Evolutionary conservation across 192 early-diverging fungal species (phyloP).

Genomic region (Umbelopsis vinacea): DNA sequence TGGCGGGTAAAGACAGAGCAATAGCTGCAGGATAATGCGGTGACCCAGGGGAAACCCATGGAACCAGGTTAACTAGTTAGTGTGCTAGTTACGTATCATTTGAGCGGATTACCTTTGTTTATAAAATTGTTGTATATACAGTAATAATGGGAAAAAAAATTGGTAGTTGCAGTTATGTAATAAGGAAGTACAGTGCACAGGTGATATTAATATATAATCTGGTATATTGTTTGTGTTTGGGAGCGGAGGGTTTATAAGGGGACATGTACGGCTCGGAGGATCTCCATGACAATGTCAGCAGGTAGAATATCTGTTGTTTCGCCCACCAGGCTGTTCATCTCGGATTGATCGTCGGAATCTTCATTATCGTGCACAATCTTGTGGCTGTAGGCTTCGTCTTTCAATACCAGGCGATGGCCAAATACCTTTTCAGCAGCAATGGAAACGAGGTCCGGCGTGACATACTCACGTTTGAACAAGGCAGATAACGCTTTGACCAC

Average conservation of each 20-base stretch:
- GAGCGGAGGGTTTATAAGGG: constrained; percentile 26
- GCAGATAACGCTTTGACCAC: constrained; percentile 57
- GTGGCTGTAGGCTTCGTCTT: background rate
- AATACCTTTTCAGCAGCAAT: constrained; percentile 64
- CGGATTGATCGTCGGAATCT: background rate
- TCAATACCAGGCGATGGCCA: constrained; percentile 49
- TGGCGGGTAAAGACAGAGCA: constrained; percentile 68
- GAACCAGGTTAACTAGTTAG: too few species aligned
- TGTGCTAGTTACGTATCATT: too few species aligned
- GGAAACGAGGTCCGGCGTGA: constrained; percentile 57
- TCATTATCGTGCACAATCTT: background rate
- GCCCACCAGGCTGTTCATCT: background rate
- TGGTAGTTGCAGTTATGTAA: background rate
- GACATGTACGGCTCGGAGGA: constrained; percentile 31
- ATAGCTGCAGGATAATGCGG: constrained; percentile 52
- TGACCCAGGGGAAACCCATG: background rate
- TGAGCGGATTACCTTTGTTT: background rate
- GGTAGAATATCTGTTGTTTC: constrained; percentile 2
- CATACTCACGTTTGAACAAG: constrained; percentile 52
- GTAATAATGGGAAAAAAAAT: background rate
- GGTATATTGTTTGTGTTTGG: background rate
- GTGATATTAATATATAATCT: background rate
- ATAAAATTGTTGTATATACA: constrained; percentile 15
- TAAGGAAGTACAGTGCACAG: background rate
- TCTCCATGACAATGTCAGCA: constrained; percentile 39